Conservation (phyloP, 306 rosid species). For the Vigna reflexopilosa region DNA sequence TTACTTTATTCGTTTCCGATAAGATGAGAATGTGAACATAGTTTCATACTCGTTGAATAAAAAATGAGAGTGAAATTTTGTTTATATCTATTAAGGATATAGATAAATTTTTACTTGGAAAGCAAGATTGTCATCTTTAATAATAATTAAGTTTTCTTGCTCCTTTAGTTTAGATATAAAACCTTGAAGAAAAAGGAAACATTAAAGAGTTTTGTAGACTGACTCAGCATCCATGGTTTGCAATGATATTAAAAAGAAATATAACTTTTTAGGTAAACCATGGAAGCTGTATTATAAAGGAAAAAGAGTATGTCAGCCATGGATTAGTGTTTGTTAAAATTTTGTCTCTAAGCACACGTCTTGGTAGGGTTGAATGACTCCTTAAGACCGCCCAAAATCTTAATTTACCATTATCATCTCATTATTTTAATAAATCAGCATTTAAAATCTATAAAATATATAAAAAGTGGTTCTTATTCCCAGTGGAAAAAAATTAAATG, state of each 20-base stretch:
- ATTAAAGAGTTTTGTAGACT: not conserved
- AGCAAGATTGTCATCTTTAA: no score
- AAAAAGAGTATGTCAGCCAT: slow-evolving; percentile 16
- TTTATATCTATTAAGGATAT: no score
- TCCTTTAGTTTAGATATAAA: not conserved
- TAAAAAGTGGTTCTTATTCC: slow-evolving; percentile 18
- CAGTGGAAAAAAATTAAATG: slow-evolving; percentile 18
- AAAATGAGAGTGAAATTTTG: no score
- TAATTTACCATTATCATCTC: slow-evolving; percentile 38
- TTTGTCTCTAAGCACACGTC: not conserved
- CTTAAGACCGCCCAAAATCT: slow-evolving; percentile 43
- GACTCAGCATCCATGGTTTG: slow-evolving; percentile 19
- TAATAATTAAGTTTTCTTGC: not conserved
- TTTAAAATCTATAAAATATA: slow-evolving; percentile 19
- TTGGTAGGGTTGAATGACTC: slow-evolving; percentile 14
- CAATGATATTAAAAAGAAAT: not conserved
- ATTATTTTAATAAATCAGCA: slow-evolving; percentile 37
- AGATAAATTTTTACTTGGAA: no score
- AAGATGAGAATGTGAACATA: no score
- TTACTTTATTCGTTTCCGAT: no score
- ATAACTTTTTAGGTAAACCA: not conserved
- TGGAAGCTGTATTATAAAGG: slow-evolving; percentile 18
- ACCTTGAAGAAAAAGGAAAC: no score
- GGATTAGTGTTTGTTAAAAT: not conserved
- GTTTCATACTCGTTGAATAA: no score